Evolutionary conservation across 441 rosid species (phyloP), one percentile per base, ranked within the genome.

Genomic region (Bocquillonia castaneifolia): DNA sequence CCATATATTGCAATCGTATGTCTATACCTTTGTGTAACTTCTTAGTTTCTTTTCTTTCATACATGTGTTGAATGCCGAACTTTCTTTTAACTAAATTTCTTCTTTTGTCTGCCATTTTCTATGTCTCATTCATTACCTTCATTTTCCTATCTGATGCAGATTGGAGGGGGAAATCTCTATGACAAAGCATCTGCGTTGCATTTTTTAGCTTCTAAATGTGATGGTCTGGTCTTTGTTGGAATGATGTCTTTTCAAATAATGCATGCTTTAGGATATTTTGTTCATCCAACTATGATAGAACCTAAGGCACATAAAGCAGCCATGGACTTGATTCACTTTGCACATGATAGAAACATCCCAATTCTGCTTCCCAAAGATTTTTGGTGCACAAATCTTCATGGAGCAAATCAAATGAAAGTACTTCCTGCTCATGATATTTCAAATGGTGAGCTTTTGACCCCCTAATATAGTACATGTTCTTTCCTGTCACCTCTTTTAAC

Each of bases 1-100:
- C 89, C 90, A 50, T 84, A 79, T 71, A 64, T 80, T 73, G 88
- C 88, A 66, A 79, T 89, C 70, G 95, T 89, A 85, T 70, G 88
- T 73, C 63, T 66, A 67, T 63, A 29, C 73, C 61, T 42, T 22
- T 28, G 62, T 59, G 39, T n/a, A 60, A 23, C 52, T 29, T 17
- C 14, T 8, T 67, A 26, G 28, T 8, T 37, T 44, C 14, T 66
- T 39, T 40, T 64, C 52, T 47, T 57, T 52, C 20, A 36, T 42
- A 36, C 8, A 26, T 44, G 31, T 60, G 17, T 1, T 26, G 32
- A 55, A 56, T 18, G 56, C 53, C 50, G 34, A 6, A 3, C 39
- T 51, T 56, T 9, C 5, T 34, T 59, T 9, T 48, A n/a, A n/a
- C n/a, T n/a, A n/a, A n/a, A n/a, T 42, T 22, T 57, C 8, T 18